Percentiles rank a stretch among this genome's conserved stretches.
Conservation (phyloP, 148 eudicot species). For the Limonium bicolor region DNA sequence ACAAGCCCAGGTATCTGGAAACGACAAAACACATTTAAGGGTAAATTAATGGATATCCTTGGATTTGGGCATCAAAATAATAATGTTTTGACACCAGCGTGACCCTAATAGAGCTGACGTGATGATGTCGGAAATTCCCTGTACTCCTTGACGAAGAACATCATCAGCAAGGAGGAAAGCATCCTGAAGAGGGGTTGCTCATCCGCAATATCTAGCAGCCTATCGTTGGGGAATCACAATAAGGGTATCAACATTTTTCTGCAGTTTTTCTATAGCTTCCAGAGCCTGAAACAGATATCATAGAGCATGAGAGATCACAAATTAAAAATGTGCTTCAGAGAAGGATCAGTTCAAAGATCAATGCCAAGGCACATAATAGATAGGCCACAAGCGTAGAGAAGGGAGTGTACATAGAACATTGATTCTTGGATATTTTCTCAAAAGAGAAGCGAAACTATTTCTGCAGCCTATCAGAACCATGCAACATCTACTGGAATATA, state of each 20-base stretch:
- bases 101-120: too few relatives aligned
- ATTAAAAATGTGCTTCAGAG: background rate
- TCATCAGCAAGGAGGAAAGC: slow-evolving; percentile 98
- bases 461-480: too few relatives aligned
- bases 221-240: slow-evolving; percentile 97
- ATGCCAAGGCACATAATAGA: background rate
- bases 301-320: slow-evolving; percentile 7
- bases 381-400: background rate
- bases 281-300: slow-evolving; percentile 93
- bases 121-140: slow-evolving; percentile 94
- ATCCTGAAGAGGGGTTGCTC: slow-evolving; percentile 90
- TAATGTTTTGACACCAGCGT: slow-evolving; percentile 27
- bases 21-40: slow-evolving; percentile 3
- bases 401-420: background rate
- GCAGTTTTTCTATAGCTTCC: slow-evolving; percentile 94
- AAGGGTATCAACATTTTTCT: slow-evolving; percentile 91
- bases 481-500: too few relatives aligned
- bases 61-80: background rate
- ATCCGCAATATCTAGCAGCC: slow-evolving; percentile 87
- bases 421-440: too few relatives aligned
- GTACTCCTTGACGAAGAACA: slow-evolving; percentile 97
- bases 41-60: background rate
- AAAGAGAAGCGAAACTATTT: too few relatives aligned
- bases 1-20: slow-evolving; percentile 94
- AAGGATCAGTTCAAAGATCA: background rate